Evolutionary conservation across 371 early-diverging fungal genomes (phyloP).

Genomic region (Synchytrium microbalum): DNA sequence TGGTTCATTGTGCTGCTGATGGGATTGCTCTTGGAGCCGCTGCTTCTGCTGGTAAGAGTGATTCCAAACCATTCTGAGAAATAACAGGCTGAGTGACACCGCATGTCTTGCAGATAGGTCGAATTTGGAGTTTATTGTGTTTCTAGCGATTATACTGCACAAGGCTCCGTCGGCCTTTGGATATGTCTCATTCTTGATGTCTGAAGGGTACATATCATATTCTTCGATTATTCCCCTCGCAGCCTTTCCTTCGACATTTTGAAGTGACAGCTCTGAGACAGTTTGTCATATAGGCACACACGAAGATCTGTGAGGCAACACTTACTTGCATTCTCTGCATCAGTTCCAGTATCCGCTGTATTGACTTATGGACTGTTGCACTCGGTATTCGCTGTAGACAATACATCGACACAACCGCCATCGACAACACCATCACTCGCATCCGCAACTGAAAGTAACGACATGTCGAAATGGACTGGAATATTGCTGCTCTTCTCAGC

Average conservation of each 20-base stretch:
- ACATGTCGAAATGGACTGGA: constrained; percentile 70
- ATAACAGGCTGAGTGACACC: constrained; percentile 15
- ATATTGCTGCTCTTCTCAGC: constrained; percentile 49
- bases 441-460: constrained; percentile 20
- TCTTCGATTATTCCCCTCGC: no score
- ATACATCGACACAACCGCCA: constrained; percentile 4
- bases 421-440: neutral
- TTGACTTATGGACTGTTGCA: constrained; percentile 49
- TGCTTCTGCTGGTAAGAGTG: constrained; percentile 25
- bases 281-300: constrained; percentile 18
- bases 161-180: constrained; percentile 94
- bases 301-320: constrained; percentile 61
- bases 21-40: constrained; percentile 91
- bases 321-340: constrained; percentile 69
- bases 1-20: constrained; percentile 91
- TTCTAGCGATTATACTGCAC: constrained; percentile 93
- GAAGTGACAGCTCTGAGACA: neutral
- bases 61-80: constrained; percentile 16
- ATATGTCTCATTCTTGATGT: constrained; percentile 70
- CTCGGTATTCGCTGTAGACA: constrained; percentile 3
- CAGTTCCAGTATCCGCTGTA: constrained; percentile 79
- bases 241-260: no score
- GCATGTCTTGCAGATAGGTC: constrained; percentile 22
- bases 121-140: constrained; percentile 72
- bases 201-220: constrained; percentile 33